Evolutionary conservation across 1,284 basidiomycete genomes (phyloP).

Genomic region (Bjerkandera adusta): DNA sequence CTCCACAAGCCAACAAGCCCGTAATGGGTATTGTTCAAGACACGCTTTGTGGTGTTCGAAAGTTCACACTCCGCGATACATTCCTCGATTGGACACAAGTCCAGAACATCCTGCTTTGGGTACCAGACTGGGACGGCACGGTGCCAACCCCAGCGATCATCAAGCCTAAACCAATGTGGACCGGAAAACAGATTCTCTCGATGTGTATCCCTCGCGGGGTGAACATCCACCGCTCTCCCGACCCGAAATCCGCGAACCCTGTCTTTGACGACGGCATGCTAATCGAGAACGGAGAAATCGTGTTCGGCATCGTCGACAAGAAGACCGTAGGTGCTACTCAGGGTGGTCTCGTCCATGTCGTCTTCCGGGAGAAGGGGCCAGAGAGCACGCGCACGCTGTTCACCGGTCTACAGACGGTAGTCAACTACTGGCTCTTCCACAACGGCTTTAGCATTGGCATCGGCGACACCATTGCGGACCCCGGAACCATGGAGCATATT

Average conservation of each 20-base stretch:
- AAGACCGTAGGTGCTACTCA: conserved; percentile 96
- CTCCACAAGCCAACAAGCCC: conserved; percentile 99
- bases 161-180: conserved; percentile 98
- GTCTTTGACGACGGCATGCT: conserved; percentile 92
- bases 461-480: conserved; percentile 96
- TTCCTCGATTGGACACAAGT: conserved; percentile 94
- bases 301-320: conserved; percentile 97
- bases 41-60: conserved; percentile 95
- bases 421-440: conserved; percentile 99
- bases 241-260: conserved; percentile 79
- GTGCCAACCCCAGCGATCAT: conserved; percentile 93
- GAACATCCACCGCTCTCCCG: conserved; percentile 85
- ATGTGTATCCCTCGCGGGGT: conserved; percentile 95
- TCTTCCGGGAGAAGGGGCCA: conserved; percentile 97
- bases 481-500: conserved; percentile 85
- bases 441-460: conserved; percentile 99
- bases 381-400: conserved; percentile 92
- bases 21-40: conserved; percentile 99
- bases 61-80: conserved; percentile 93
- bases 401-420: conserved; percentile 91
- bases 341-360: conserved; percentile 95
- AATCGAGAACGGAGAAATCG: conserved; percentile 96
- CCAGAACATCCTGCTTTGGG: conserved; percentile 97
- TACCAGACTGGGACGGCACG: conserved; percentile 95
- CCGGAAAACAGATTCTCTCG: conserved; percentile 95